Base-by-base conservation (phyloP, 352 stramenopile genomes). In the Phytopythium boreale region DNA sequence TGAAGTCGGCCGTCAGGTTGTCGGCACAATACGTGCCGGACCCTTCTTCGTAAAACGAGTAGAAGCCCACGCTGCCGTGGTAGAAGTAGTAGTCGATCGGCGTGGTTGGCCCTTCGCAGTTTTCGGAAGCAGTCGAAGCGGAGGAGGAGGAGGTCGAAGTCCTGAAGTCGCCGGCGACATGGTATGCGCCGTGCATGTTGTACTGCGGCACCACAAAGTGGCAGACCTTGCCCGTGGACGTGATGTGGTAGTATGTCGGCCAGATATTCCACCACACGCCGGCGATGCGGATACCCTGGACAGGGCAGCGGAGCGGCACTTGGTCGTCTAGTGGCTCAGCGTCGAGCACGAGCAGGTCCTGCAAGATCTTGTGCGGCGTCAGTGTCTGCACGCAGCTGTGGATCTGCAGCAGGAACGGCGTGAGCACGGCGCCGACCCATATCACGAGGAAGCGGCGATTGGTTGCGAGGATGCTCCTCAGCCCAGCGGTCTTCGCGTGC, bases 251-350 rank as follows among this genome's bases (percentile, higher is more conserved):
- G 34, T 70, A 61, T 3, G 61, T 72, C 2, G 61, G 3, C 24
- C 67, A 24, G 14, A 37, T 36, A 36, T 71, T 70, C 64, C 69
- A 75, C 69, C 69, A 72, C 24, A 67, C 64, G 57, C 61, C 51
- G 1, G 64, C 57, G 17, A 75, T 34, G 11, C 46, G 12, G 31
- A 65, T 53, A 0, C 65, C 69, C 24, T 53, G 14, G 2, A 70
- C 36, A 34, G 52, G 61, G 46, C 61, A 72, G 8, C 20, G 19
- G n/a, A 2, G 1, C 12, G 8, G 5, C 39, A 60, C 7, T 12
- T 60, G 34, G 20, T 47, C 37, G 1, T 20, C 19, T 7, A 17
- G 22, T 2, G 4, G 0, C 2, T 17, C 24, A 2, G n/a, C 36
- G 6, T 24, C 36, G 24, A 60, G 61, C 1, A 63, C 51, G 6